These are phyloP conservation scores for Rhododendron griersonianum DNA, from an alignment of 148 eudicot genomes.

Conservation along the genomic window DNA sequence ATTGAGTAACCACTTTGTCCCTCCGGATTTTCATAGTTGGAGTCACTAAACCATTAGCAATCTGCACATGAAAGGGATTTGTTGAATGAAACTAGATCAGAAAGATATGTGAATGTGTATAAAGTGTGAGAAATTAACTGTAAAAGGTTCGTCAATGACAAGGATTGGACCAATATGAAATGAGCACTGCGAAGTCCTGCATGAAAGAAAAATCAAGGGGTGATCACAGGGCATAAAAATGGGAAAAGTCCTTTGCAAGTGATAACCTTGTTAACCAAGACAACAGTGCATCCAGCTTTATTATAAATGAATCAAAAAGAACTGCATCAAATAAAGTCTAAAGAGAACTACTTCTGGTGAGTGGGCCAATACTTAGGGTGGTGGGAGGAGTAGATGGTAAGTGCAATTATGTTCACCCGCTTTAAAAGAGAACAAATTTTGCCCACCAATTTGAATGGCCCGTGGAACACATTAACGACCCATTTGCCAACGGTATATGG, in stretches of 20 bases:
- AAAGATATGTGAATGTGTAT: background rate
- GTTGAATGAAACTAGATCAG: background rate
- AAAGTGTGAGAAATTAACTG: slow-evolving; percentile 34
- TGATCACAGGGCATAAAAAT: background rate
- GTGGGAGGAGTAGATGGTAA: too few species aligned
- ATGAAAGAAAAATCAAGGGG: background rate
- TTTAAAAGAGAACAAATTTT: too few species aligned
- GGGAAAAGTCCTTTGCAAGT: background rate
- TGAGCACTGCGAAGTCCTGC: slow-evolving; percentile 78
- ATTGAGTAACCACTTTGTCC: slow-evolving; percentile 64
- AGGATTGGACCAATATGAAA: slow-evolving; percentile 80
- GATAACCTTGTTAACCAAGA: too few species aligned
- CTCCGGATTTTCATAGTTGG: slow-evolving; percentile 93
- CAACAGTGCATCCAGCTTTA: background rate
- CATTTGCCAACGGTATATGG: too few species aligned
- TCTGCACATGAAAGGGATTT: slow-evolving; percentile 42
- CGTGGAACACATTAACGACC: too few species aligned
- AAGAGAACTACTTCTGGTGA: too few species aligned
- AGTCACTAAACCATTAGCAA: slow-evolving; percentile 84
- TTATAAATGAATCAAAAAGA: too few species aligned
- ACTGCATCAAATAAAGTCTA: too few species aligned
- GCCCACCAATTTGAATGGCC: too few species aligned
- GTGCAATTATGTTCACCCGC: too few species aligned
- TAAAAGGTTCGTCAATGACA: slow-evolving; percentile 77
- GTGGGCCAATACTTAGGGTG: too few species aligned